A percentile compares a stretch with the other conserved stretches of the same genome.
These are phyloP conservation scores for Pyricularia sp. DNA, from an alignment of 2,329 filamentous ascomycete genomes.

Conservation along the genomic window DNA sequence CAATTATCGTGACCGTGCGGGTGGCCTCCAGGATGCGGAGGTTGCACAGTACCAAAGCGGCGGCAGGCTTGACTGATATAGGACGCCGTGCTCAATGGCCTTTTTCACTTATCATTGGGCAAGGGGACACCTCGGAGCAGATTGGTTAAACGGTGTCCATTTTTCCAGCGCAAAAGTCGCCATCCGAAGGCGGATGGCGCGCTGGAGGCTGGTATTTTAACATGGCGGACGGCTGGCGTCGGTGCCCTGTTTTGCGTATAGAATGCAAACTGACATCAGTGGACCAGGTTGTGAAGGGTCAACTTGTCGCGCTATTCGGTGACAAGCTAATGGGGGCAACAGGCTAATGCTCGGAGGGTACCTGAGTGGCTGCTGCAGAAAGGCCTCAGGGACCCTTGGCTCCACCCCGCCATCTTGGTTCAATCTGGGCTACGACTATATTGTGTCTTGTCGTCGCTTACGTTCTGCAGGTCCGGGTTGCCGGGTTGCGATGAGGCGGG, in stretches of 20 bases:
- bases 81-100: not conserved
- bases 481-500: not conserved
- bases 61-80: not conserved
- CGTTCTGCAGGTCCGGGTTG: not conserved
- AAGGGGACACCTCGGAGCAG: not conserved
- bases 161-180: not conserved
- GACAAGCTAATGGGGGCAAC: not conserved
- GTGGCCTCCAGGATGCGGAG: not conserved
- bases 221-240: not conserved
- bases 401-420: conserved; percentile 1
- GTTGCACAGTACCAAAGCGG: not conserved
- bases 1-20: not conserved
- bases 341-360: not conserved
- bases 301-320: not conserved
- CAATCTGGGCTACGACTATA: not conserved
- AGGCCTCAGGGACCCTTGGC: not conserved
- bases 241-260: not conserved
- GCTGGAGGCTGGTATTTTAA: conserved; percentile 1
- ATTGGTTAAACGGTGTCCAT: not conserved
- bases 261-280: not conserved
- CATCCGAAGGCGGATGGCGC: not conserved
- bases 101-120: not conserved
- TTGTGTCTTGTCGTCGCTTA: not conserved
- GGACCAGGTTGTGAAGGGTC: not conserved
- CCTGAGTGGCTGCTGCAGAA: not conserved